Conservation (phyloP, 2,329 filamentous ascomycete species). For the Elsinoe australis region DNA sequence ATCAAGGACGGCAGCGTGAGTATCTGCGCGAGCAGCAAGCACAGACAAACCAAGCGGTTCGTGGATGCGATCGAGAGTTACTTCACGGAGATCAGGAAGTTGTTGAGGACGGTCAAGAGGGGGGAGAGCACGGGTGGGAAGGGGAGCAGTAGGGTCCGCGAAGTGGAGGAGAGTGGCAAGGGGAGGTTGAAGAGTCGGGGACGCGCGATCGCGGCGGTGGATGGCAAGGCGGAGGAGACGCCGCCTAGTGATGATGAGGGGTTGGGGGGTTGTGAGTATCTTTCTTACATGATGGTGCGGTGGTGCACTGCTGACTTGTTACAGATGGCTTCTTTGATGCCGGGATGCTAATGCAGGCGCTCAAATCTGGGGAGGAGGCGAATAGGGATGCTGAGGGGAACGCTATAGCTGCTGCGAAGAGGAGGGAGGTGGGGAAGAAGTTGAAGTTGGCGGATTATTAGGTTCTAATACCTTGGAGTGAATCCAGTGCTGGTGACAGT, state of each 20-base stretch:
- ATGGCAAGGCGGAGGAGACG: conserved; percentile 58
- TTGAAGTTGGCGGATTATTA: conserved; percentile 64
- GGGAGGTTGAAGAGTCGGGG: conserved; percentile 63
- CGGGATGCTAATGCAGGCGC: conserved; percentile 82
- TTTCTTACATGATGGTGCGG: conserved; percentile 10
- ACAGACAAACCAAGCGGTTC: conserved; percentile 84
- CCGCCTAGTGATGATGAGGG: conserved; percentile 72
- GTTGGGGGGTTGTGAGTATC: conserved; percentile 79
- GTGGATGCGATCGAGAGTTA: conserved; percentile 86
- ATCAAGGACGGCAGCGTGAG: conserved; percentile 91
- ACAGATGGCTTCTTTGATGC: conserved; percentile 97
- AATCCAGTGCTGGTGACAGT: too few relatives aligned
- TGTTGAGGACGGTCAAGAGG: conserved; percentile 63
- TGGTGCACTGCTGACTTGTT: conserved; percentile 16
- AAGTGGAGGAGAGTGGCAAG: conserved; percentile 53
- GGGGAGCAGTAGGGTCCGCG: conserved; percentile 51
- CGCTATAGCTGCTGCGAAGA: conserved; percentile 45
- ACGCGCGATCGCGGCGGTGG: conserved; percentile 55
- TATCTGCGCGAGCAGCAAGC: conserved; percentile 88
- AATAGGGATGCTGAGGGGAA: conserved; percentile 42
- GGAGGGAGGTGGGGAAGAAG: conserved; percentile 68
- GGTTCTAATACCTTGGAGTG: too few relatives aligned
- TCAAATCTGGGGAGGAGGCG: conserved; percentile 60
- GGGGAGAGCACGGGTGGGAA: conserved; percentile 47
- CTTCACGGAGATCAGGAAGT: conserved; percentile 78